These are phyloP conservation scores for Wickerhamomyces queroliae DNA, from an alignment of 805 yeast species.

Conservation along the genomic window DNA sequence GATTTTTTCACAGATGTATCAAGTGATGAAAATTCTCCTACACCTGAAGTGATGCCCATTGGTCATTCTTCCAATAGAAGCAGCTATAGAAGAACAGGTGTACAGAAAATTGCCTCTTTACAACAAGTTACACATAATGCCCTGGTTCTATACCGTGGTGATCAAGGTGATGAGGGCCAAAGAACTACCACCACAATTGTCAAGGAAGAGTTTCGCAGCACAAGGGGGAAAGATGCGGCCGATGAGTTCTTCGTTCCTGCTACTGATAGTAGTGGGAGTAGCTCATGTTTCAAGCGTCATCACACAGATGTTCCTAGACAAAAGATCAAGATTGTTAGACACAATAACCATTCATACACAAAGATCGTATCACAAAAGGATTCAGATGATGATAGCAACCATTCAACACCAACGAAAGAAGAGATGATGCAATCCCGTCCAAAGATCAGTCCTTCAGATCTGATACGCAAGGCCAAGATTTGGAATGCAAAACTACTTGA, in stretches of 20 bases:
- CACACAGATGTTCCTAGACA: background rate
- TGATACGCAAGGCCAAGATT: background rate
- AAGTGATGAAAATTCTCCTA: background rate
- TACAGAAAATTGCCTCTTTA: too few relatives aligned
- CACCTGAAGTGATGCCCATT: background rate
- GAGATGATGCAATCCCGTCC: slow-evolving; percentile 2
- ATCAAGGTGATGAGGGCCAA: too few relatives aligned
- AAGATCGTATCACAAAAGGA: background rate
- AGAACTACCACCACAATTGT: too few relatives aligned
- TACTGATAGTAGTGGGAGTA: background rate
- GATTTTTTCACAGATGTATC: background rate
- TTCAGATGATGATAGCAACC: background rate
- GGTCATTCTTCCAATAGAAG: too few relatives aligned
- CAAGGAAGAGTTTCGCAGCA: background rate
- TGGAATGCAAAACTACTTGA: background rate
- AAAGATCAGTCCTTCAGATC: background rate
- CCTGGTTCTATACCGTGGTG: too few relatives aligned
- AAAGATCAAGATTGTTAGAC: background rate
- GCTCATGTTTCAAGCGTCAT: background rate
- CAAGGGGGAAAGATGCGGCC: background rate
- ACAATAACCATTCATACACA: background rate
- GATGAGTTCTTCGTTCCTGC: background rate
- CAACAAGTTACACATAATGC: too few relatives aligned
- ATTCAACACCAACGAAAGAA: background rate
- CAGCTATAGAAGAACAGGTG: too few relatives aligned